Evolutionary conservation across 2,329 filamentous ascomycete species (phyloP).

Genomic region (Talaromyces verruculosus): DNA sequence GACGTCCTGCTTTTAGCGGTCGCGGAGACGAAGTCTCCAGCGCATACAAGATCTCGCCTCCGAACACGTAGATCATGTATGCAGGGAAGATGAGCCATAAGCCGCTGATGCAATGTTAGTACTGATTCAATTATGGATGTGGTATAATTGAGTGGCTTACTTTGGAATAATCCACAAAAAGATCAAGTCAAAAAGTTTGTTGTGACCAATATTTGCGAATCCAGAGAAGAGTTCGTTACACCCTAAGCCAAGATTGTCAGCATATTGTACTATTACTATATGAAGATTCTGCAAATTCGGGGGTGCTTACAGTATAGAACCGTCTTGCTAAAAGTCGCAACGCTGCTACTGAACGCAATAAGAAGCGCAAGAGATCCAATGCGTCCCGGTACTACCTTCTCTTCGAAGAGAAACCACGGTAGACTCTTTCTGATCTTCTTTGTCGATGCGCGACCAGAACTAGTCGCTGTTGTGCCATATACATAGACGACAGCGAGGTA

Average conservation of each 20-base stretch:
- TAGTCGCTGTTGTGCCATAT: slow-evolving; percentile 39
- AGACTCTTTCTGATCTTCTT: slow-evolving; percentile 36
- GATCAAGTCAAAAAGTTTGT: slow-evolving; percentile 53
- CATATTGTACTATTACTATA: neutral
- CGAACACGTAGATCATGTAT: slow-evolving; percentile 63
- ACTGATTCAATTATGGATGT: neutral
- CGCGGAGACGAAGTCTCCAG: slow-evolving; percentile 45
- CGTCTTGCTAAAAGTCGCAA: slow-evolving; percentile 69
- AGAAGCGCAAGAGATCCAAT: slow-evolving; percentile 57
- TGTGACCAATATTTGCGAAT: slow-evolving; percentile 64
- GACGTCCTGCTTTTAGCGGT: slow-evolving; percentile 28
- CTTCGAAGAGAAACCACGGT: slow-evolving; percentile 49
- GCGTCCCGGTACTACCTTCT: slow-evolving; percentile 53
- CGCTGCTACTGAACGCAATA: slow-evolving; percentile 58
- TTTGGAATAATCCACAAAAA: slow-evolving; percentile 67
- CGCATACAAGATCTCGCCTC: slow-evolving; percentile 61
- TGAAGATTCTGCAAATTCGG: neutral
- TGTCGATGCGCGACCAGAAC: slow-evolving; percentile 26
- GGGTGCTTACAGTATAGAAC: slow-evolving; percentile 58
- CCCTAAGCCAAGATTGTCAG: slow-evolving; percentile 36
- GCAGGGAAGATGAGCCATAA: slow-evolving; percentile 64
- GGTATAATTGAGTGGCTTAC: slow-evolving; percentile 45
- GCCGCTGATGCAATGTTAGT: slow-evolving; percentile 45
- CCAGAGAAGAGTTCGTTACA: slow-evolving; percentile 61
- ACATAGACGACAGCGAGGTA: slow-evolving; percentile 59